Evolutionary conservation across 1,284 basidiomycete genomes (phyloP), one percentile per base, ranked within the genome.

Genomic region (Trichosporon coremiiforme): DNA sequence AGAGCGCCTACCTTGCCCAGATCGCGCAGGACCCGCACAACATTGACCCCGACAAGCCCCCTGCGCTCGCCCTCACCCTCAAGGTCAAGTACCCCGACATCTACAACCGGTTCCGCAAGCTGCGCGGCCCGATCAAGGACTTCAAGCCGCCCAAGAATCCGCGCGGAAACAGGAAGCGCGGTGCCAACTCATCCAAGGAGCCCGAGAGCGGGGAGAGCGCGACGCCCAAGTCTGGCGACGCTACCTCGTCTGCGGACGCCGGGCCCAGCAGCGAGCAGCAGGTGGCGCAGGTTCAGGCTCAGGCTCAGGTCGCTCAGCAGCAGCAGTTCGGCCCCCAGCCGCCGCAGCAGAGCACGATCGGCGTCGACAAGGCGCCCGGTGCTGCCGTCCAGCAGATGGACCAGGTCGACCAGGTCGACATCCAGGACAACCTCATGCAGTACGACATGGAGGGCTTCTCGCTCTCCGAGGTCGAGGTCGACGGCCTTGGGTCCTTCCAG

Each of bases 391-490:
- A 55, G 33, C 50, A 66, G 33, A 38, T 53, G 25, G 53, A 66
- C 25, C 47, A 53, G 47, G 47, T 55, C 47, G 50, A 65, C 10
- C 35, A 68, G 60, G 62, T 53, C 67, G 60, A 22, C 35, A 63
- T 36, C 62, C 66, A 64, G 38, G 66, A 67, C 31, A 63, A 66
- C 36, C 20, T 45, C 9, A 65, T 95, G 85, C 2, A 95, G 86
- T 1, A 89, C 87, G 78, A 89, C 60, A 53, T 69, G 47, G 64
- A 65, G 17, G 60, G 57, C 31, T 47, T 50, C 45, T 47, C 36
- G 20, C 62, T 41, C 35, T 29, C 20, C 29, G 36, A 55, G 55
- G 60, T 55, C 45, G 66, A 66, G 25, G 41, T 22, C 31, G 67
- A 64, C 45, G 17, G 57, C 57, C 57, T 62, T 17, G 38, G 63